Evolutionary conservation across 83 land plant genomes (phyloP), one percentile per base, ranked within the genome.

Genomic region (Picea abies): DNA sequence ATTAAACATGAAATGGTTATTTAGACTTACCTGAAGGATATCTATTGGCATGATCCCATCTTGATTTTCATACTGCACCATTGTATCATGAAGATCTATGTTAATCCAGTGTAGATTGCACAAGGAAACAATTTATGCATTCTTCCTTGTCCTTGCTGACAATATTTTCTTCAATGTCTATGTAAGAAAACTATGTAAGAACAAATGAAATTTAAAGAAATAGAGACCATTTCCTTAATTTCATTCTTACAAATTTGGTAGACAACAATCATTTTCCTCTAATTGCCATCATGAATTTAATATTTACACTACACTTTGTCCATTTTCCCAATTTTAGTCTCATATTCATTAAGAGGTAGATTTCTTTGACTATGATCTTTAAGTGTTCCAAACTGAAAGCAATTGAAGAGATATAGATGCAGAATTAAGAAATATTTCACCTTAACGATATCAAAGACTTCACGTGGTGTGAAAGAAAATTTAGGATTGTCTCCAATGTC

Each of bases 31-130:
- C 96, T 35, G 95, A 93, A 0, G 98, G 35, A 32, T 32, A 32
- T 32, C 2, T 1, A 1, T 91, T 80, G 52, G 96, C 85, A 79
- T 96, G 94, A 52, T 96, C 96, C 99, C 99, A 98, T 69, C 85
- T 32, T 32, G 35, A 32, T 32, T 32, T 32, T 1, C 99, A 98
- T 35, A 98, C 73, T 23, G 99, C 91, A 32, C 94, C 97, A 80
- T 97, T 92, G 88, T 96, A 96, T 5, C 98, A 98, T 4, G 71
- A 29, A 56, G 85, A 76, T 11, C 84, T 79, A 3, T 96, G 85
- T 16, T 87, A 85, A 37, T 86, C 92, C 80, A 88, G 82, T 37
- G 92, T 88, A 41, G 87, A 63, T 81, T 85, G 78, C 32, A 86
- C 83, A 58, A 80, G 47, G 82, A 84, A 82, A 2, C 64, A 66